Conservation (phyloP, 2,329 filamentous ascomycete genomes). For the Blumeriella jaapii region DNA sequence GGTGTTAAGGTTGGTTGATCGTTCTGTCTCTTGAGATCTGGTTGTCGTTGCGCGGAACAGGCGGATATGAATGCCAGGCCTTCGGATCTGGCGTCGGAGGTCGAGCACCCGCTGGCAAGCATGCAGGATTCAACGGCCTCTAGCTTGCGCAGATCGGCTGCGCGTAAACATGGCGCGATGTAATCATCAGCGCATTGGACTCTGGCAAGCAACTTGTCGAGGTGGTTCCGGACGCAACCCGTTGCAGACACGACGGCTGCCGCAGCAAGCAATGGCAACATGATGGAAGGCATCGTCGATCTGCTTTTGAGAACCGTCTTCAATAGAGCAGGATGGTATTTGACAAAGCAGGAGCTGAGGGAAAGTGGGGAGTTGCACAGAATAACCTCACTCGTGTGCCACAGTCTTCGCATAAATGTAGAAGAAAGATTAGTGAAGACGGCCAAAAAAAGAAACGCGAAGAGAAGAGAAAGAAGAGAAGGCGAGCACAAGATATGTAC, state of each 20-base stretch:
- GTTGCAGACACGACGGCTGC: slow-evolving; percentile 14
- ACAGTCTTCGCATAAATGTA: too few species aligned
- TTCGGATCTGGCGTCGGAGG: slow-evolving; percentile 12
- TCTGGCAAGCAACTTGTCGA: slow-evolving; percentile 14
- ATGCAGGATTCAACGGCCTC: slow-evolving; percentile 20
- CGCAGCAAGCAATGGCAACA: slow-evolving; percentile 14
- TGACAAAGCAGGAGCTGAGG: too few species aligned
- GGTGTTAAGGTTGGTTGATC: slow-evolving; percentile 3
- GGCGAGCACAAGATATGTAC: too few species aligned
- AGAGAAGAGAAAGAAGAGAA: too few species aligned
- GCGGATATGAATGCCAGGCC: slow-evolving; percentile 15
- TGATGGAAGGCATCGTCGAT: slow-evolving; percentile 19
- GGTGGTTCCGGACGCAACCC: slow-evolving; percentile 12
- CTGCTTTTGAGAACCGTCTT: too few species aligned
- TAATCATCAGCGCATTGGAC: slow-evolving; percentile 14
- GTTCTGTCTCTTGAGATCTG: slow-evolving; percentile 18
- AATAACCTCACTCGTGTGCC: too few species aligned
- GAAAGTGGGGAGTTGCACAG: too few species aligned
- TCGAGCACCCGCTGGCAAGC: slow-evolving; percentile 15
- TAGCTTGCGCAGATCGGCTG: slow-evolving; percentile 10
- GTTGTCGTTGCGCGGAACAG: slow-evolving; percentile 9
- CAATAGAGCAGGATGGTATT: too few species aligned
- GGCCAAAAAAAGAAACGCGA: too few species aligned
- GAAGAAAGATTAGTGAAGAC: too few species aligned
- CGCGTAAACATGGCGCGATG: slow-evolving; percentile 17